Percentiles rank a stretch among this genome's conserved stretches.
phyloP scores from a whole-genome alignment of 495 filamentous ascomycete species.

The Letharia lupina region DNA sequence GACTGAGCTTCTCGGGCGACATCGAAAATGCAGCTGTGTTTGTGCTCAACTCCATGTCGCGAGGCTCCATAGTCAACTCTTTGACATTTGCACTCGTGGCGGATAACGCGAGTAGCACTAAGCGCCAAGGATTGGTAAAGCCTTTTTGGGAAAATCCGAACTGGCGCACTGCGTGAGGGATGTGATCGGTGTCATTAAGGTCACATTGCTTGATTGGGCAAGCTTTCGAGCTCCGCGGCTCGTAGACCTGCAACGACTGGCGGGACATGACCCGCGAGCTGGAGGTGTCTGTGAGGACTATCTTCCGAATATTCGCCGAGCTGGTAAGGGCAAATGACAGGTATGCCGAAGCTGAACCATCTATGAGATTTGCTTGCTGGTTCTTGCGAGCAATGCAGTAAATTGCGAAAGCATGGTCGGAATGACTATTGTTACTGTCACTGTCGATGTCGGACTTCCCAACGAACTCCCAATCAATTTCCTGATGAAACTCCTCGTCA shows the following conservation, averaged over 20 bases:
- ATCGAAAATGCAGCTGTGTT: neutral
- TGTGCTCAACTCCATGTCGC: neutral
- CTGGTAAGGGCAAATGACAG: neutral
- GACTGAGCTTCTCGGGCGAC: neutral
- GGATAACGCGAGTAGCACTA: neutral
- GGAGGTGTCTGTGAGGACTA: neutral
- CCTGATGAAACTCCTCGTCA: neutral
- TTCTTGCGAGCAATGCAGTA: neutral
- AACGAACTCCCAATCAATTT: neutral
- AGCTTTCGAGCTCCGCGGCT: neutral
- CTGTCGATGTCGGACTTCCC: neutral
- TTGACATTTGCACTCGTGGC: neutral
- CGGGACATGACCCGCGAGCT: neutral
- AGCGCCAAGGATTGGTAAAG: neutral
- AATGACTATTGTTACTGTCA: neutral
- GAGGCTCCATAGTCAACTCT: neutral
- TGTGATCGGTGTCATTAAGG: neutral
- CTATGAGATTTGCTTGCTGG: neutral
- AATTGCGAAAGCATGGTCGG: neutral
- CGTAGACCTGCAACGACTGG: neutral
- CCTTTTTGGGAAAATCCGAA: neutral
- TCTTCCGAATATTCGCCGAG: neutral
- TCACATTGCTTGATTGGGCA: neutral
- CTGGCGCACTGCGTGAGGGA: neutral
- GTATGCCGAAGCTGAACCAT: neutral